Conservation (phyloP, 176 grass and related monocot genomes). For the Melocanna baccifera region DNA sequence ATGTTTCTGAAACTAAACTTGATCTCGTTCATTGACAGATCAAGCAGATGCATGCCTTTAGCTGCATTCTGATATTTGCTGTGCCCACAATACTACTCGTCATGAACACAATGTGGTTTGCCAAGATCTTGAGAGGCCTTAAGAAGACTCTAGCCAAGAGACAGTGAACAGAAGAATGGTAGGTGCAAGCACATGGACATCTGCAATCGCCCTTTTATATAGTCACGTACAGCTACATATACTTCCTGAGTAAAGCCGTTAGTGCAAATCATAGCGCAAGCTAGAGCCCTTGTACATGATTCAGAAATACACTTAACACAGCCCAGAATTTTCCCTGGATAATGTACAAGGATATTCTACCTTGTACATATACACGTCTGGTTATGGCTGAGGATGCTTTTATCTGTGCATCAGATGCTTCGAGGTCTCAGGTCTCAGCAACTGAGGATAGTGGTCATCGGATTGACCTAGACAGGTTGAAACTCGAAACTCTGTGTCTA, state of each 20-base stretch:
- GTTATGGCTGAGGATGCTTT: conserved; percentile 24
- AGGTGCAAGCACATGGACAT: conserved; percentile 18
- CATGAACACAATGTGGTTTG: conserved; percentile 94
- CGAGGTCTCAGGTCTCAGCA: background rate
- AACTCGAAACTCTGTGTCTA: background rate
- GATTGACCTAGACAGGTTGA: conserved; percentile 11
- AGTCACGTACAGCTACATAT: conserved; percentile 23
- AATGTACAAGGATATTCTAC: no score
- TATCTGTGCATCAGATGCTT: conserved; percentile 22
- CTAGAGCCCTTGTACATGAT: conserved; percentile 40
- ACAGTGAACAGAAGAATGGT: conserved; percentile 58
- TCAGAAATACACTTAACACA: conserved; percentile 6
- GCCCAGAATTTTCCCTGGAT: conserved; percentile 7
- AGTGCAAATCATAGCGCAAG: conserved; percentile 17
- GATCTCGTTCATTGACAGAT: conserved; percentile 53
- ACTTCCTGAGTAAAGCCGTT: conserved; percentile 19
- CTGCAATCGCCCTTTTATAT: conserved; percentile 20
- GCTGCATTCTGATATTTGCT: conserved; percentile 57
- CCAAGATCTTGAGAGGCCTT: conserved; percentile 91
- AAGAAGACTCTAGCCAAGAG: conserved; percentile 85
- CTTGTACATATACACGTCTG: conserved; percentile 40
- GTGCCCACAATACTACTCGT: conserved; percentile 71
- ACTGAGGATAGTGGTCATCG: background rate
- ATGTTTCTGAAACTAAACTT: conserved; percentile 22
- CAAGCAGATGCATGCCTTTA: conserved; percentile 60